Conservation (phyloP, 306 rosid genomes). For the Quercus rubra region DNA sequence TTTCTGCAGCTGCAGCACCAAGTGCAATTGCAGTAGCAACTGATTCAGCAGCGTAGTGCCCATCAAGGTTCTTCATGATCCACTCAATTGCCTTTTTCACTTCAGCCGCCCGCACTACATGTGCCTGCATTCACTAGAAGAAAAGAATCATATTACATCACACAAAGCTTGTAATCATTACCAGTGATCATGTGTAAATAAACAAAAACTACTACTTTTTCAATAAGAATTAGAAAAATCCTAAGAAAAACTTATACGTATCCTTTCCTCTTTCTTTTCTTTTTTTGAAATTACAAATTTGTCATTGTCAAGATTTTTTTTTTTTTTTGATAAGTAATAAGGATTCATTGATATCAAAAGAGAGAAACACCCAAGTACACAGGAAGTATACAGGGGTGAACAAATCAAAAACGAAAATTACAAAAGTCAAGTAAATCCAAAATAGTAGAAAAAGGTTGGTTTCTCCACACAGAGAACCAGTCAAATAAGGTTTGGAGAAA, state of each 20-base stretch:
- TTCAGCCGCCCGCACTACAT: conserved; percentile 94
- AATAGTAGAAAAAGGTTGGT: too few species aligned
- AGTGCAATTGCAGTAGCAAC: conserved; percentile 91
- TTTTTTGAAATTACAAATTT: too few species aligned
- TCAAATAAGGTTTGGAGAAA: too few species aligned
- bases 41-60: conserved; percentile 91
- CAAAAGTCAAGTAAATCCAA: too few species aligned
- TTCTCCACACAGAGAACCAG: too few species aligned
- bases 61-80: conserved; percentile 92
- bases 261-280: too few species aligned
- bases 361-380: too few species aligned
- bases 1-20: conserved; percentile 77
- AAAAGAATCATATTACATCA: conserved; percentile 71
- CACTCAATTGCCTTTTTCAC: conserved; percentile 93
- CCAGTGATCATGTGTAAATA: not conserved
- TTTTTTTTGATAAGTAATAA: too few species aligned
- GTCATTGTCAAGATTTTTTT: too few species aligned
- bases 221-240: not conserved
- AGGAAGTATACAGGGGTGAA: too few species aligned
- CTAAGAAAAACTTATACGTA: not conserved
- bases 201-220: not conserved
- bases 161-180: not conserved
- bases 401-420: too few species aligned
- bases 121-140: conserved; percentile 99
- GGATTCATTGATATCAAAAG: too few species aligned